phyloP scores from a whole-genome alignment of 2,329 filamentous ascomycete species.

The Metarhizium robertsii region DNA sequence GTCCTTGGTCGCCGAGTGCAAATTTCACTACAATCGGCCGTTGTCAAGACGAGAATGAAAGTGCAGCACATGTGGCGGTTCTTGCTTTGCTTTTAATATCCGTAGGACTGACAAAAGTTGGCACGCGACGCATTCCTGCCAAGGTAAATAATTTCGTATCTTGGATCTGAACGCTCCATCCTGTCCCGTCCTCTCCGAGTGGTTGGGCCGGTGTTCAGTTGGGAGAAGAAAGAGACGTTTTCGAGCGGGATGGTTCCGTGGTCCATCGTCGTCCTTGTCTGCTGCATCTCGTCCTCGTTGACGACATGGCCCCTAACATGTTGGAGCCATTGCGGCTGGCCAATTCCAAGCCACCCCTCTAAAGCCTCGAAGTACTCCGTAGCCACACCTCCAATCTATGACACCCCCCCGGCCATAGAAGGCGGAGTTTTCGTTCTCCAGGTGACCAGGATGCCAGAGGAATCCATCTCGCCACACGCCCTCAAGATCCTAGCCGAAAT shows the following conservation, averaged over 20 bases:
- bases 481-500: constrained; percentile 1
- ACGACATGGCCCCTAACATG: neutral
- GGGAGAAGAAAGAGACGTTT: neutral
- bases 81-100: neutral
- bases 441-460: constrained; percentile 3
- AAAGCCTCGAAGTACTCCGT: constrained; percentile 2
- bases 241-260: neutral
- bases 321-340: neutral
- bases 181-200: neutral
- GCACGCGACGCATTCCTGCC: neutral
- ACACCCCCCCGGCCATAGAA: neutral
- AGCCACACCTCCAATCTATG: neutral
- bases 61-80: neutral
- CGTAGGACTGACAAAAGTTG: neutral
- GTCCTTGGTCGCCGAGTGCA: too few relatives aligned
- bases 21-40: too few relatives aligned
- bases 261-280: neutral
- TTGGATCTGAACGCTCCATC: neutral
- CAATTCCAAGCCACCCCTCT: neutral
- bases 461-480: neutral
- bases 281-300: neutral
- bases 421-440: constrained; percentile 3
- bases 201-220: neutral
- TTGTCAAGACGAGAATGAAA: too few relatives aligned
- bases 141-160: neutral